These are phyloP conservation scores for Rubroboletus satanas DNA, from an alignment of 768 basidiomycete genomes.

Conservation along the genomic window DNA sequence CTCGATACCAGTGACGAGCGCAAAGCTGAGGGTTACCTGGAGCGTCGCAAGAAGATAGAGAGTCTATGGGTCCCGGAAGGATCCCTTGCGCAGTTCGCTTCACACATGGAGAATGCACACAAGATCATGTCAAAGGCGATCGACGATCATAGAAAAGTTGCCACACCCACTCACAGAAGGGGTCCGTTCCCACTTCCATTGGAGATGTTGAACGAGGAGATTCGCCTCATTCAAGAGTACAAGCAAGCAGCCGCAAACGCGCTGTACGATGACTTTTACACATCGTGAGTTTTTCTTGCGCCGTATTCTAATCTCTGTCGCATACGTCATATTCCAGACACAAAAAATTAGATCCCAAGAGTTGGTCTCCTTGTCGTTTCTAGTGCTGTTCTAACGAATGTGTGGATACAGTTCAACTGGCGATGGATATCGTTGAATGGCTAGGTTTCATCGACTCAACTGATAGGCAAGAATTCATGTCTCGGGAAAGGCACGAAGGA, in stretches of 20 bases:
- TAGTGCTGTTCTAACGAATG: slow-evolving; percentile 1
- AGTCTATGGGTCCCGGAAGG: slow-evolving; percentile 17
- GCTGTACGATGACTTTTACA: slow-evolving; percentile 22
- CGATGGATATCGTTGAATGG: slow-evolving; percentile 21
- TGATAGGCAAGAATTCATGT: slow-evolving; percentile 25
- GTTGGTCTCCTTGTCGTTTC: slow-evolving; percentile 4
- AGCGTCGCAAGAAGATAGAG: slow-evolving; percentile 19
- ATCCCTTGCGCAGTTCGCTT: slow-evolving; percentile 15
- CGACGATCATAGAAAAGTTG: slow-evolving; percentile 15
- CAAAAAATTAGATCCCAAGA: slow-evolving; percentile 21
- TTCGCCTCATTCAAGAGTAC: slow-evolving; percentile 20
- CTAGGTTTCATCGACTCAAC: slow-evolving; percentile 23
- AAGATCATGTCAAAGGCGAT: slow-evolving; percentile 21
- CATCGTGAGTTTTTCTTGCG: slow-evolving; percentile 7
- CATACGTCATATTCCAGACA: slow-evolving; percentile 8
- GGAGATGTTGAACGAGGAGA: slow-evolving; percentile 23
- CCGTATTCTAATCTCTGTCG: neutral
- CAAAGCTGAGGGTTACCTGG: slow-evolving; percentile 20
- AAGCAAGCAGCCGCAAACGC: slow-evolving; percentile 13
- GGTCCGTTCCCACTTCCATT: slow-evolving; percentile 21
- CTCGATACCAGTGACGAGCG: slow-evolving; percentile 23
- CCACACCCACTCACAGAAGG: slow-evolving; percentile 11
- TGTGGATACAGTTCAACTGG: slow-evolving; percentile 20
- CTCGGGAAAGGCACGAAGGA: slow-evolving; percentile 20
- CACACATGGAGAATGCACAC: slow-evolving; percentile 20